Evolutionary conservation across 2,329 filamentous ascomycete species (phyloP), one percentile per base, ranked within the genome.

Genomic region (Grosmannia clavigera): DNA sequence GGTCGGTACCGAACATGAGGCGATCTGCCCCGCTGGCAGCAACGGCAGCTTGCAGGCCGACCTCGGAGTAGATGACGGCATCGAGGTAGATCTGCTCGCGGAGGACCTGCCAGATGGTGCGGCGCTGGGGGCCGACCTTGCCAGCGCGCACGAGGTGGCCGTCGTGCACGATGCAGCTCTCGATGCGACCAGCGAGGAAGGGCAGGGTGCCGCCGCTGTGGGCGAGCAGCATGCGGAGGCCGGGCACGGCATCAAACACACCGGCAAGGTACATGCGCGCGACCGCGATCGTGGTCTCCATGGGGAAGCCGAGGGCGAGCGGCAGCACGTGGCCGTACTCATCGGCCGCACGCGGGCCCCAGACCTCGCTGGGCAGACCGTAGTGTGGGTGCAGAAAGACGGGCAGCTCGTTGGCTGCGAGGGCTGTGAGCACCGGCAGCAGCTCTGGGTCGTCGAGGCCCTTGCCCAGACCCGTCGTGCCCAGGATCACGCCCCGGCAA

Each of bases 341-440:
- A 27, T 75, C 61, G 14, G 61, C 82, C 53, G 60, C 59, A 9
- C 86, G 77, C 0, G 88, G 82, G 0, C 92, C 92, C 74, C 88
- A 96, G 3, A 95, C 89, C 10, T 84, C 81, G 61, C 82, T 81
- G 0, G 90, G 91, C 2, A 96, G 80, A 1, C 92, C 92, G 70
- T 96, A 96, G 72, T 96, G 92, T 33, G 92, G 92, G 72, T 96
- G 92, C 58, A 96, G 72, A 74, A 96, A 96, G 56, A 95, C 77
- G 29, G 88, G 76, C 40, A 90, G 76, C 9, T 77, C 71, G 0
- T 81, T 81, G 50, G 81, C 78, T 51, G 89, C 82, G 1, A 96
- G 72, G 0, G 86, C 84, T 12, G 78, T 71, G 72, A 90, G 89
- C 12, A 96, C 79, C 0, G 87, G 84, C 43, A 92, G 79, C 31